Base-by-base conservation (phyloP, 2,329 filamentous ascomycete species). In the Graphilbum fragrans region DNA sequence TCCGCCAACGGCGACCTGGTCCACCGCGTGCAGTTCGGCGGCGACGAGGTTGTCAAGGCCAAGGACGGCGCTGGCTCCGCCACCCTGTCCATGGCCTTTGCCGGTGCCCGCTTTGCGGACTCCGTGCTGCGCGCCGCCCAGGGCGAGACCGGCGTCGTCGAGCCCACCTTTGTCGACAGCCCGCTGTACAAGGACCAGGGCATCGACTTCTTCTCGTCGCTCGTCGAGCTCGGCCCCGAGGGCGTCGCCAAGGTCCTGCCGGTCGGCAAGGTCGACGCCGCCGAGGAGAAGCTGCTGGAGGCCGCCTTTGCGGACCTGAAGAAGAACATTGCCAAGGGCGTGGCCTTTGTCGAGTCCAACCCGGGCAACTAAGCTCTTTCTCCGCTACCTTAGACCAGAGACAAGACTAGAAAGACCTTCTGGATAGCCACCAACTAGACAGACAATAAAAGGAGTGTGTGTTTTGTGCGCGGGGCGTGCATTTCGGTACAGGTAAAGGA, bases 181-280 rank as follows among this genome's bases (percentile, higher is more conserved):
- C 88, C 90, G 50, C 80, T 96, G 53, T 96, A 86, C 85, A 95
- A 95, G 82, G 87, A 95, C 72, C 83, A 93, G 73, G 92, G 90
- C 59, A 77, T 94, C 58, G 84, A 94, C 47, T 98, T 94, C 84
- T 98, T 98, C 72, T 82, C 86, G 61, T 88, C 83, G 69, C 82
- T 79, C 66, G 85, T 98, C 60, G 86, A 94, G 74, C 85, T 98
- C 58, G 92, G 92, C 70, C 87, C 88, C 63, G 82, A 90, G 64
- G 92, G 92, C 72, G 90, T 93, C 52, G 80, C 92, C 77, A 83
- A 94, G 78, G 90, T 96, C 64, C 74, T 82, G 63, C 80, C 83
- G 55, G 69, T 98, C 55, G 92, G 92, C 66, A 73, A 84, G 66
- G 60, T 96, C 60, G 85, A 86, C 59, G 77, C 79, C 56, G 70